Conservation (phyloP, 2,329 filamentous ascomycete species). For the Anthostomella pinea region DNA sequence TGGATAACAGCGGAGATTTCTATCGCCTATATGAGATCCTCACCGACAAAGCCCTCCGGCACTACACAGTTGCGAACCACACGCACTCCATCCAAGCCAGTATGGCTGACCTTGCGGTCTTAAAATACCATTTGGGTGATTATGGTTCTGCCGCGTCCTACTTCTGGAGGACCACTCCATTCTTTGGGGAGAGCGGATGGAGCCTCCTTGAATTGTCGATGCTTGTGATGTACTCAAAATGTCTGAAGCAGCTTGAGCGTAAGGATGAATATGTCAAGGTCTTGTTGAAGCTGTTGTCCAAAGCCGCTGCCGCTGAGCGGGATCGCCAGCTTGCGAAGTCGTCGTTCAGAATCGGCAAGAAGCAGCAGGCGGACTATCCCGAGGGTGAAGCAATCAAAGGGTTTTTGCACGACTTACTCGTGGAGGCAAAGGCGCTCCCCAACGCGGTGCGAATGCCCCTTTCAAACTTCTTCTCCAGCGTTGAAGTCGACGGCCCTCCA, state of each 20-base stretch:
- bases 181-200: conserved; percentile 79
- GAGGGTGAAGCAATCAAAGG: conserved; percentile 42
- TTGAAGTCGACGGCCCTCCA: conserved; percentile 67
- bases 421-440: conserved; percentile 41
- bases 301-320: conserved; percentile 56
- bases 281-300: conserved; percentile 70
- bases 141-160: conserved; percentile 71
- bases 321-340: conserved; percentile 43
- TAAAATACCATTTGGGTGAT: conserved; percentile 76
- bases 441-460: conserved; percentile 67
- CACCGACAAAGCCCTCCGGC: conserved; percentile 80
- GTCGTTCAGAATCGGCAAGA: conserved; percentile 34
- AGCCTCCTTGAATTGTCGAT: conserved; percentile 75
- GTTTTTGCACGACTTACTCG: conserved; percentile 46
- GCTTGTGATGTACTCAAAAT: conserved; percentile 81
- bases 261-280: conserved; percentile 78
- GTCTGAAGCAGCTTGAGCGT: conserved; percentile 71
- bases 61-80: conserved; percentile 78
- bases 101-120: conserved; percentile 79
- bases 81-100: conserved; percentile 73
- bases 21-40: conserved; percentile 68
- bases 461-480: conserved; percentile 68
- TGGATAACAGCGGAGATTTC: conserved; percentile 62
- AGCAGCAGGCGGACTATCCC: conserved; percentile 27
- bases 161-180: conserved; percentile 74